Base-by-base conservation (phyloP, 2,329 filamentous ascomycete genomes). In the Claviceps spartinae region DNA sequence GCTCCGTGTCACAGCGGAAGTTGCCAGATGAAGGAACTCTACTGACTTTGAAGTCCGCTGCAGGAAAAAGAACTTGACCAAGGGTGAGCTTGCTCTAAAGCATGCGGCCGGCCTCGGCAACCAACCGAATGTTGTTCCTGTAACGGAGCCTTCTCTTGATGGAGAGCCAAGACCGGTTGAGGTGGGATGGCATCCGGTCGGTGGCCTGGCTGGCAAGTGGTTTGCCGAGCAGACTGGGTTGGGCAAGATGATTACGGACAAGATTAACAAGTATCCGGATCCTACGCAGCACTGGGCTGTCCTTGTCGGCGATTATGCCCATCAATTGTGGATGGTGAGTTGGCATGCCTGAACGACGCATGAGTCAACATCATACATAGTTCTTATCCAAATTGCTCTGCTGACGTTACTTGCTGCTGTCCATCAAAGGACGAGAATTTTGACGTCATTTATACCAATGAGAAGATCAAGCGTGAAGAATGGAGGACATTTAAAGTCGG, bases 241-340 rank as follows among this genome's bases (percentile, higher is more conserved):
- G 22, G 77, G 77, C 2, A 75, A 73, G 62, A 65, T 76, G 66
- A 79, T 81, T 54, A 78, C 74, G 0, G 72, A 77, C 46, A 74
- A 71, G 55, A 72, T 77, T 51, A 71, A 76, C 57, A 69, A 67
- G 52, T 79, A 76, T 55, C 77, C 77, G 0, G 77, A 81, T 58
- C 77, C 77, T 3, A 79, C 76, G 4, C 77, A 81, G 63, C 77
- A 81, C 58, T 81, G 77, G 77, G 76, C 75, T 2, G 73, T 80
- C 1, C 65, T 81, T 0, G 75, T 80, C 1, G 77, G 75, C 2
- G 75, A 73, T 13, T 81, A 68, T 58, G 71, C 70, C 1, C 77
- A 80, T 59, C 69, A 80, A 60, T 63, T 81, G n/a, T 81, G 77
- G 77, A 80, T 80, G 76, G 73, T 74, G 56, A 56, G 67, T 61